Percentiles rank a stretch among this genome's conserved stretches.
These are phyloP conservation scores for Zygnema cylindricum DNA, from an alignment of 139 green algal genomes.

Conservation along the genomic window DNA sequence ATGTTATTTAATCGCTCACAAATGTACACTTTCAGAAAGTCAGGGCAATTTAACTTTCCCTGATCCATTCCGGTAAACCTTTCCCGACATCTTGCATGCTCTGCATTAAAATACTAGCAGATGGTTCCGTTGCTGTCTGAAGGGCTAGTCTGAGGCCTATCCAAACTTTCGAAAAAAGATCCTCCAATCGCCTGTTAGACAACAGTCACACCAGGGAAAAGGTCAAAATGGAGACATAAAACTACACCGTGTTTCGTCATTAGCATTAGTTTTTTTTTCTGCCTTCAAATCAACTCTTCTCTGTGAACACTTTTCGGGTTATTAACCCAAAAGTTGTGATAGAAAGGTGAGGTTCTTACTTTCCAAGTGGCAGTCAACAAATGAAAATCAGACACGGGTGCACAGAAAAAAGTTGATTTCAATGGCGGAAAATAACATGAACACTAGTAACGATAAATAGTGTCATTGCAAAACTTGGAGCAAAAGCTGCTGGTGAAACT, in stretches of 20 bases:
- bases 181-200: neutral
- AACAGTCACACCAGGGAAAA: neutral
- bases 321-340: too few species aligned
- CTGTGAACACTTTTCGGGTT: too few species aligned
- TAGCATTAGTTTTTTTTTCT: neutral
- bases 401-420: too few species aligned
- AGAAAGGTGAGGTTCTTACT: too few species aligned
- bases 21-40: too few species aligned
- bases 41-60: too few species aligned
- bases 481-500: too few species aligned
- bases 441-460: too few species aligned
- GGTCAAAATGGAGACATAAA: neutral
- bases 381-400: neutral
- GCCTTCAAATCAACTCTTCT: too few species aligned
- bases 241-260: neutral
- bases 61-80: neutral
- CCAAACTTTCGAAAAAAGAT: neutral
- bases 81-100: neutral
- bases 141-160: neutral
- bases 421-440: too few species aligned
- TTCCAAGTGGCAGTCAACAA: neutral
- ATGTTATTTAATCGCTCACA: too few species aligned
- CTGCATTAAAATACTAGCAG: neutral
- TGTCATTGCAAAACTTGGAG: too few species aligned
- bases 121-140: neutral